Evolutionary conservation across 2,329 filamentous ascomycete species (phyloP), one percentile per base, ranked within the genome.

Genomic region (Apiospora koreana): DNA sequence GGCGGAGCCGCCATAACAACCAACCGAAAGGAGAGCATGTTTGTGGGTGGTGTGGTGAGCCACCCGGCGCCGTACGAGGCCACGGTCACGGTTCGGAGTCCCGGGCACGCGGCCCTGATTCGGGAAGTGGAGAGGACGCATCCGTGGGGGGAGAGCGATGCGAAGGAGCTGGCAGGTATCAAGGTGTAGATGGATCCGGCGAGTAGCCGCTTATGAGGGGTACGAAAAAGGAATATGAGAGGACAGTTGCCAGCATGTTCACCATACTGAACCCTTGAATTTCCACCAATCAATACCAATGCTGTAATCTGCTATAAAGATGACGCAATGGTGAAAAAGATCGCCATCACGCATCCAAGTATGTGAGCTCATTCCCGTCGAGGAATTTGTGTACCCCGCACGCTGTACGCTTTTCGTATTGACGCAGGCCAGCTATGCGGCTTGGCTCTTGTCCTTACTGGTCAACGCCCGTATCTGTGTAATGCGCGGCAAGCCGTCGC

Each of bases 21-120:
- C n/a, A n/a, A n/a, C n/a, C n/a, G n/a, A n/a, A n/a, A n/a, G n/a
- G 80, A 80, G 1, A 81, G 83, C 38, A 82, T 82, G 81, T 74
- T 72, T 35, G 35, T 68, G 50, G 54, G 78, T 21, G 71, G 78
- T n/a, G 12, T 76, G 0, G 38, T 79, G 23, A 76, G 74, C 48
- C 76, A 77, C 25, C 70, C 77, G 0, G 62, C 68, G 1, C 74
- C 76, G 0, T 80, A 74, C 68, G 68, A 74, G 66, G 71, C 71
- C 14, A 65, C 41, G 1, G 71, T 79, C 42, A 75, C 70, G 46
- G 75, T 78, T 0, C 72, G 78, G 48, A 78, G 74, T 31, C 16
- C 72, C 2, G 67, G 69, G 42, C 75, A 79, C 43, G 78, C 73
- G 67, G 69, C 58, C 18, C 69, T 79, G 72, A 76, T 80, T 16